These are phyloP conservation scores for Dioscorea zingiberensis DNA, from an alignment of 106 monocot species.

Conservation along the genomic window DNA sequence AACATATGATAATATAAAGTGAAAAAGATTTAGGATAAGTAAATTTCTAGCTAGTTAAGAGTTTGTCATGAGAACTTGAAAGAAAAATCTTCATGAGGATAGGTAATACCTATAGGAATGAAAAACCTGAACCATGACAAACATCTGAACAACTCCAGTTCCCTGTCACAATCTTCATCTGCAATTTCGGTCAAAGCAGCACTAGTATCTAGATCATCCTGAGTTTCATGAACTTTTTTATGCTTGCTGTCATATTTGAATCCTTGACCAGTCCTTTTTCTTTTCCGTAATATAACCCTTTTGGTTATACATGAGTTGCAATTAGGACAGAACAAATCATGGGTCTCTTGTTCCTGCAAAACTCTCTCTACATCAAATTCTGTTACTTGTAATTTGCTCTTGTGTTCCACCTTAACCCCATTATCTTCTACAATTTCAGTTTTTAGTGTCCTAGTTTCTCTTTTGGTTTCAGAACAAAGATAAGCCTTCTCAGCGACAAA, in stretches of 20 bases:
- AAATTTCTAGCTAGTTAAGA: too few species aligned
- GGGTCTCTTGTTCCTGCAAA: slow-evolving; percentile 83
- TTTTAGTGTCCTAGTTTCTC: slow-evolving; percentile 2
- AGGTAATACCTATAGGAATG: slow-evolving; percentile 63
- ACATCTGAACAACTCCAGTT: slow-evolving; percentile 71
- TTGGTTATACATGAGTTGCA: slow-evolving; percentile 89
- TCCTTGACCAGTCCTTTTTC: slow-evolving; percentile 50
- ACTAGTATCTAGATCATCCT: slow-evolving; percentile 9
- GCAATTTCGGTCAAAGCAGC: slow-evolving; percentile 15
- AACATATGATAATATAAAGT: too few species aligned
- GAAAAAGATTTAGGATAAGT: too few species aligned
- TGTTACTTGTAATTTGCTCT: slow-evolving; percentile 8
- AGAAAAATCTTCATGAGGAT: too few species aligned
- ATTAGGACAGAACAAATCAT: slow-evolving; percentile 90
- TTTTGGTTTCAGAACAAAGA: slow-evolving; percentile 1
- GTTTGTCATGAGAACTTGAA: too few species aligned
- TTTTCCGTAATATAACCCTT: slow-evolving; percentile 88
- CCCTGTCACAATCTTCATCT: slow-evolving; percentile 14
- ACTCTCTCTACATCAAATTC: slow-evolving; percentile 67
- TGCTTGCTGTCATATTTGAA: slow-evolving; percentile 26
- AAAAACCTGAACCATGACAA: slow-evolving; percentile 87
- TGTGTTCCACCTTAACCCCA: slow-evolving; percentile 4
- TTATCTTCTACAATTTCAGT: slow-evolving; percentile 10
- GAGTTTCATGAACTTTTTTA: slow-evolving; percentile 34
- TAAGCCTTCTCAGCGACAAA: slow-evolving; percentile 1